phyloP scores from a whole-genome alignment of 768 basidiomycete species.

The Gymnopilus junonius region DNA sequence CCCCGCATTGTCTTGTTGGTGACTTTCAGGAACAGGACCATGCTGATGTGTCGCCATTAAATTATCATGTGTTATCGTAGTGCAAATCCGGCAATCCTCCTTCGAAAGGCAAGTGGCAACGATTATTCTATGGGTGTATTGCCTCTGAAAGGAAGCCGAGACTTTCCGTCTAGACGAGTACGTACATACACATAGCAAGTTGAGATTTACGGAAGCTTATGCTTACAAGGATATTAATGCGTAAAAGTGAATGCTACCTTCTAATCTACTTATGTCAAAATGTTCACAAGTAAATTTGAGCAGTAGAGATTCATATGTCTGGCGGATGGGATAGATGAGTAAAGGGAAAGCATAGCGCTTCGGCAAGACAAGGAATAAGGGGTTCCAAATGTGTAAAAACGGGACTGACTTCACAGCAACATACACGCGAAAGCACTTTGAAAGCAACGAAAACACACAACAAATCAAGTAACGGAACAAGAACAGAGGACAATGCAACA shows the following conservation, averaged over 20 bases:
- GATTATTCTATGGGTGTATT: no score
- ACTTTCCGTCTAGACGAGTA: neutral
- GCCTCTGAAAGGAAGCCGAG: no score
- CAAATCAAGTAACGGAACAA: conserved; percentile 21
- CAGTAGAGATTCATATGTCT: neutral
- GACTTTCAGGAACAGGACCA: neutral
- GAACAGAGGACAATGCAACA: conserved; percentile 7
- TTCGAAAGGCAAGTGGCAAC: no score
- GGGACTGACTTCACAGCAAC: conserved; percentile 22
- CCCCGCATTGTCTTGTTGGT: neutral
- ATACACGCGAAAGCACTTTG: conserved; percentile 20
- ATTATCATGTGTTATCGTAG: neutral
- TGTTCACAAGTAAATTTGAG: conserved; percentile 7
- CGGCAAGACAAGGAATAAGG: conserved; percentile 2
- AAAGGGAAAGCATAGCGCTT: neutral
- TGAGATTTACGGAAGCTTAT: neutral
- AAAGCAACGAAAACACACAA: conserved; percentile 25
- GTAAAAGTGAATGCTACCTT: neutral
- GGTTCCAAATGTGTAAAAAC: conserved; percentile 7
- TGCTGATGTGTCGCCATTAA: no score
- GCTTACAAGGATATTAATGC: conserved; percentile 1
- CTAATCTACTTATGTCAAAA: neutral
- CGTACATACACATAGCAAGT: neutral
- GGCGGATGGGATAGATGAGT: neutral
- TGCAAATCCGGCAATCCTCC: neutral